Conservation (phyloP, 2,329 filamentous ascomycete species). For the Nemania sp. region DNA sequence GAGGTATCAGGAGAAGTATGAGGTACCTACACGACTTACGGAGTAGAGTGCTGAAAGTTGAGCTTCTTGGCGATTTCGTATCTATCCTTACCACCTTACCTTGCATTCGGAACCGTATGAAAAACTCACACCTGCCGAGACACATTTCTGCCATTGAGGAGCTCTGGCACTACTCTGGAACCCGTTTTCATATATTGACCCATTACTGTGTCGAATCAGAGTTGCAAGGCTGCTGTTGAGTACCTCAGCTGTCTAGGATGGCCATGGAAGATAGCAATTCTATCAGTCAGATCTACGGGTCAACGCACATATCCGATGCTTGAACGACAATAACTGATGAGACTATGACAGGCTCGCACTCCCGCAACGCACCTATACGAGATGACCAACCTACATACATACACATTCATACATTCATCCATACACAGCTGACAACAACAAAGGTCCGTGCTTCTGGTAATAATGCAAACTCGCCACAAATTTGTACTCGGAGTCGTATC, state of each 20-base stretch:
- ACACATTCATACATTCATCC: no score
- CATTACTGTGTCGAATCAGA: constrained; percentile 29
- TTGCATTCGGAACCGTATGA: neutral
- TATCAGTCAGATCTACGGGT: constrained; percentile 16
- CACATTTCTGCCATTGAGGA: constrained; percentile 1
- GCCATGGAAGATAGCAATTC: constrained; percentile 14
- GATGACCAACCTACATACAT: neutral
- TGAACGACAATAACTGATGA: constrained; percentile 31
- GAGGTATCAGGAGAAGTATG: no score
- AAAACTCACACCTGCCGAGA: neutral
- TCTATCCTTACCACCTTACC: neutral
- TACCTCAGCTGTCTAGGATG: constrained; percentile 24
- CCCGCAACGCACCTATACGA: constrained; percentile 23
- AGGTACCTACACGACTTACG: neutral
- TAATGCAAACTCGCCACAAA: constrained; percentile 12
- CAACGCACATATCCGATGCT: constrained; percentile 16
- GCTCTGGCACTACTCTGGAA: neutral
- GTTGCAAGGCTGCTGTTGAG: neutral
- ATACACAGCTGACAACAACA: constrained; percentile 2
- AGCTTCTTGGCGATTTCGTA: constrained; percentile 9
- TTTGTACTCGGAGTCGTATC: neutral
- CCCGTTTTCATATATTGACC: constrained; percentile 15
- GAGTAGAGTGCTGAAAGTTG: neutral
- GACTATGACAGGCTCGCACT: constrained; percentile 31
- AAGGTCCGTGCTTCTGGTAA: constrained; percentile 6